Evolutionary conservation across 2,329 filamentous ascomycete species (phyloP).

Genomic region (Phialocephala subalpina): DNA sequence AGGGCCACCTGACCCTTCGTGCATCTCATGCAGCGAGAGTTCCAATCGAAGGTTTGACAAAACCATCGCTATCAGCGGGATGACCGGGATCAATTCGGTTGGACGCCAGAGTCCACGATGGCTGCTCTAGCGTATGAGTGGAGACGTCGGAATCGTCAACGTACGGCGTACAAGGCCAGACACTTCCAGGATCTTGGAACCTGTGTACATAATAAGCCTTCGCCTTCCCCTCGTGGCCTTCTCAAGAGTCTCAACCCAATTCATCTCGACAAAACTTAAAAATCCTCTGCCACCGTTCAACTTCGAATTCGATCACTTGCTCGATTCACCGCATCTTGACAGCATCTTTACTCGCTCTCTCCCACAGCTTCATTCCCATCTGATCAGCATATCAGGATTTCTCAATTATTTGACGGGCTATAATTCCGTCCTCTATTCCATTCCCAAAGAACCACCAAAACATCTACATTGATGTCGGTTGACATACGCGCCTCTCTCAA

Average conservation of each 20-base stretch:
- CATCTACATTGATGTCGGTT: conserved; percentile 63
- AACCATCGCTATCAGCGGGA: conserved; percentile 28
- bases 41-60: conserved; percentile 7
- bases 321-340: conserved; percentile 18
- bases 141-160: conserved; percentile 21
- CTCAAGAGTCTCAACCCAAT: conserved; percentile 9
- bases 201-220: conserved; percentile 35
- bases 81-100: conserved; percentile 29
- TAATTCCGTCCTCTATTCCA: conserved; percentile 21
- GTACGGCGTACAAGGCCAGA: conserved; percentile 22
- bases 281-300: conserved; percentile 8
- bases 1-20: conserved; percentile 4
- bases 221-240: conserved; percentile 26
- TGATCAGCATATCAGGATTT: background rate
- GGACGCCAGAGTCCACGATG: conserved; percentile 30
- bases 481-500: conserved; percentile 61
- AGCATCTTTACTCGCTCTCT: conserved; percentile 7
- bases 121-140: conserved; percentile 33
- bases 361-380: conserved; percentile 2
- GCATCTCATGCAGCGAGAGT: conserved; percentile 1
- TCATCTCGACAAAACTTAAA: conserved; percentile 9
- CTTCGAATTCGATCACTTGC: conserved; percentile 17
- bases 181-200: conserved; percentile 23
- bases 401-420: conserved; percentile 22
- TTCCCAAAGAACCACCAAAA: conserved; percentile 25